Conservation (phyloP, 257 asterid genomes). For the Thymus quinquecostatus region DNA sequence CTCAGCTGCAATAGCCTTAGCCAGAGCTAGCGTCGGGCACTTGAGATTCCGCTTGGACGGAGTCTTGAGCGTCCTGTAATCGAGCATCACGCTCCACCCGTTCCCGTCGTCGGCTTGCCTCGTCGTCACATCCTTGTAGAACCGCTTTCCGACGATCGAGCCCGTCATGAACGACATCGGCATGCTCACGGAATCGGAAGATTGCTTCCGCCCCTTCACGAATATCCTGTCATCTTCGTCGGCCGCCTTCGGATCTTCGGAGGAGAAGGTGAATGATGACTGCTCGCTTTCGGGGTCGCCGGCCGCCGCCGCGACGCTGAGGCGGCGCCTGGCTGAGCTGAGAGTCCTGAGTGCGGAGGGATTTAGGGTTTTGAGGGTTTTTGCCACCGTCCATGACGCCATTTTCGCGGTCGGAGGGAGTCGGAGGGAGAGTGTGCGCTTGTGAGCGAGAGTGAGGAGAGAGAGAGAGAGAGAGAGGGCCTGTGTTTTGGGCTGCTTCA, state of each 20-base stretch:
- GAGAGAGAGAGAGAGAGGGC: not conserved
- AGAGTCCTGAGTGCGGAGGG: constrained; percentile 36
- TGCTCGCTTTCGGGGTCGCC: constrained; percentile 42
- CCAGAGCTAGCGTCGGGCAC: constrained; percentile 82
- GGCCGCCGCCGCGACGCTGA: constrained; percentile 46
- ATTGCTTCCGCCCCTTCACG: constrained; percentile 50
- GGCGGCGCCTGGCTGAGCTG: constrained; percentile 38
- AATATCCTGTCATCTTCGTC: constrained; percentile 43
- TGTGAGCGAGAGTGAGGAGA: not conserved
- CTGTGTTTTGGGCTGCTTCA: not conserved
- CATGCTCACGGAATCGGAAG: constrained; percentile 68
- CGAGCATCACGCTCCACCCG: constrained; percentile 93
- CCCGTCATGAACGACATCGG: constrained; percentile 94
- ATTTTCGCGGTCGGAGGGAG: constrained; percentile 40
- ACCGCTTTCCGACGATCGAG: constrained; percentile 90
- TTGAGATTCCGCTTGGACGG: constrained; percentile 82
- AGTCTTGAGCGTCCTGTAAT: constrained; percentile 89
- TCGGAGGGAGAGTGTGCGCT: not conserved
- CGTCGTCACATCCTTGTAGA: constrained; percentile 75
- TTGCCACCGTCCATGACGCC: constrained; percentile 56
- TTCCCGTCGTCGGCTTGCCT: constrained; percentile 88
- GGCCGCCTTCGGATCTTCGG: constrained; percentile 32
- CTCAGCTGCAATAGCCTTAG: constrained; percentile 95
- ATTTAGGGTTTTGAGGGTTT: constrained; percentile 50
- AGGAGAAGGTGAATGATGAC: constrained; percentile 58